These are phyloP conservation scores for Prosopis cineraria DNA, from an alignment of 306 rosid species.

Conservation along the genomic window DNA sequence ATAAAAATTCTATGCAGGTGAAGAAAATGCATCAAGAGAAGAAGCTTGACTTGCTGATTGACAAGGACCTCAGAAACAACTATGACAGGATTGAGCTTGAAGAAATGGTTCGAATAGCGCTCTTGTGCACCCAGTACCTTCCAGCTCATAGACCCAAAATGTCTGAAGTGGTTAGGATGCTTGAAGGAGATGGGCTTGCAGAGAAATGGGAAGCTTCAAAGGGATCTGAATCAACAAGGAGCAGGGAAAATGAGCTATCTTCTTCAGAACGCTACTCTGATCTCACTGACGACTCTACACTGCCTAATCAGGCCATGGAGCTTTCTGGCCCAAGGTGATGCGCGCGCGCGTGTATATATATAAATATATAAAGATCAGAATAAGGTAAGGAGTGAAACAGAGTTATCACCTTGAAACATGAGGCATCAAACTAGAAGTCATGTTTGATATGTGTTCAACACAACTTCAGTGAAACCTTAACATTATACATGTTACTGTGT, in stretches of 20 bases:
- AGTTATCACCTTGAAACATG: background rate
- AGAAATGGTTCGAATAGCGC: constrained; percentile 88
- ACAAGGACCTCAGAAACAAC: constrained; percentile 68
- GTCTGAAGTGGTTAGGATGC: constrained; percentile 98
- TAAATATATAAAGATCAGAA: background rate
- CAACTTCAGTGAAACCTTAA: background rate
- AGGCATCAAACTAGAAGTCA: background rate
- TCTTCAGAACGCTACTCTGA: constrained; percentile 65
- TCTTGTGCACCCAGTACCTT: constrained; percentile 81
- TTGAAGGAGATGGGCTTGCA: constrained; percentile 96
- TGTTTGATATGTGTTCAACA: background rate
- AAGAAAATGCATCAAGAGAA: constrained; percentile 86
- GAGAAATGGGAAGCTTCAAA: constrained; percentile 99
- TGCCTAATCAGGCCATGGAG: background rate
- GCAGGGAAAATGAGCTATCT: constrained; percentile 77
- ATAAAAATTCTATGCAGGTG: constrained; percentile 55
- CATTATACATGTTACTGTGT: background rate
- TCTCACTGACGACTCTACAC: background rate
- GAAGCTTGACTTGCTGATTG: constrained; percentile 79
- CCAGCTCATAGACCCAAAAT: constrained; percentile 87
- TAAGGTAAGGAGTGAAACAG: background rate
- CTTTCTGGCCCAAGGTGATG: background rate
- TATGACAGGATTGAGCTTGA: constrained; percentile 85
- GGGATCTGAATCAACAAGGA: constrained; percentile 74
- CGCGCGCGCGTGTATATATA: background rate